A percentile compares a stretch with the other conserved stretches of the same genome.
These are phyloP conservation scores for Tilletia horrida DNA, from an alignment of 1,284 basidiomycete genomes.

Conservation along the genomic window DNA sequence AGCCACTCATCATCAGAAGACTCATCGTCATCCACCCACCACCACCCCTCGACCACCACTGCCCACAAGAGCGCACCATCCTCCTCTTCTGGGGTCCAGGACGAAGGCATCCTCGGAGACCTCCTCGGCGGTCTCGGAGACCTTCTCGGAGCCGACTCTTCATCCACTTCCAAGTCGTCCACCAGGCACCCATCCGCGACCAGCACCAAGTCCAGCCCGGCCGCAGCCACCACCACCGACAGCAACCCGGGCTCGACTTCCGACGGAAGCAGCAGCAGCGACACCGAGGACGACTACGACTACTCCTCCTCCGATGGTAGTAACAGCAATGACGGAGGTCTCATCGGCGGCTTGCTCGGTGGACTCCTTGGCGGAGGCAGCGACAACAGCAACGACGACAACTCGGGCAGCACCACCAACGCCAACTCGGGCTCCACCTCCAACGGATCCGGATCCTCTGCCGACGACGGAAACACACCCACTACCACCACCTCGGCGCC, in stretches of 20 bases:
- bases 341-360: background rate
- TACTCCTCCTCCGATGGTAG: background rate
- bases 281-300: background rate
- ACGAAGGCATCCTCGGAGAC: background rate
- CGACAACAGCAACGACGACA: background rate
- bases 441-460: background rate
- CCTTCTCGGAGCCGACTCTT: background rate
- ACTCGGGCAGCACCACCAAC: background rate
- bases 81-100: background rate
- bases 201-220: constrained; percentile 1
- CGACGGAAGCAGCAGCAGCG: background rate
- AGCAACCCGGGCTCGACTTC: background rate
- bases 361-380: background rate
- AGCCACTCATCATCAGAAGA: background rate
- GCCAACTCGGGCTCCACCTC: background rate
- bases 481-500: background rate
- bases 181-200: background rate
- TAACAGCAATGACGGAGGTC: background rate
- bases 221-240: background rate
- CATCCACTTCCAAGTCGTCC: background rate
- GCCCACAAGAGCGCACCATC: background rate
- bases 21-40: background rate
- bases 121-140: background rate
- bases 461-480: background rate
- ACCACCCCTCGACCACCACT: background rate